phyloP scores from a whole-genome alignment of 83 land plant genomes.

The Isoetes engelmannii region DNA sequence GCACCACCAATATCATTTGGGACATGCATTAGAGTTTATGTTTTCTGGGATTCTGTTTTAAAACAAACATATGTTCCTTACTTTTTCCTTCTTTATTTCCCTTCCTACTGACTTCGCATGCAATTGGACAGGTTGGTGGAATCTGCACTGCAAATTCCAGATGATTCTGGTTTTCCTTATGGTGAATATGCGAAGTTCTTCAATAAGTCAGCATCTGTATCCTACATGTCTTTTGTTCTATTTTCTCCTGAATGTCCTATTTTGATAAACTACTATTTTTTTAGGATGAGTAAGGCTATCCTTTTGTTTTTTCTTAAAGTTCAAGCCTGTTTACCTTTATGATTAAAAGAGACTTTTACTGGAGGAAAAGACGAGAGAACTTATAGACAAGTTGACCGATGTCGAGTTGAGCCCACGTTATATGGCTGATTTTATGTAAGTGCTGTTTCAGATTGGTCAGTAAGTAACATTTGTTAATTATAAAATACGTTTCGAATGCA shows the following conservation, averaged over 20 bases:
- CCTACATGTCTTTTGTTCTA: constrained; percentile 15
- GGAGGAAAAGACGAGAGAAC: constrained; percentile 39
- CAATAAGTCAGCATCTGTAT: constrained; percentile 47
- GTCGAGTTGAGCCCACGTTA: constrained; percentile 41
- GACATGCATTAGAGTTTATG: too few species aligned
- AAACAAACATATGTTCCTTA: too few species aligned
- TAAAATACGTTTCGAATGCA: too few species aligned
- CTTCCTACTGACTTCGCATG: background rate
- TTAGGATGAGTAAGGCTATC: too few species aligned
- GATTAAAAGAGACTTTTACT: constrained; percentile 38
- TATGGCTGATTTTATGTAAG: constrained; percentile 57
- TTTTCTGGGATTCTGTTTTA: too few species aligned
- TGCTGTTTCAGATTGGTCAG: background rate
- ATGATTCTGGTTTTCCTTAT: constrained; percentile 41
- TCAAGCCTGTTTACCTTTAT: constrained; percentile 29
- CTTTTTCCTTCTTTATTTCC: too few species aligned
- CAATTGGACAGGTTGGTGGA: constrained; percentile 47
- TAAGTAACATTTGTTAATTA: too few species aligned
- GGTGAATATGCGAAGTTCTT: constrained; percentile 37
- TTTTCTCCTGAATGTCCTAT: too few species aligned
- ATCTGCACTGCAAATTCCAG: constrained; percentile 47
- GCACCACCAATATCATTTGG: too few species aligned
- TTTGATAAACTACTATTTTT: too few species aligned
- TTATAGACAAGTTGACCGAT: constrained; percentile 25
- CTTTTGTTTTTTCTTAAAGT: background rate